Percentiles rank a stretch among this genome's conserved stretches.
phyloP scores from a whole-genome alignment of 345 rosid species.

The Melaleuca quinquenervia region DNA sequence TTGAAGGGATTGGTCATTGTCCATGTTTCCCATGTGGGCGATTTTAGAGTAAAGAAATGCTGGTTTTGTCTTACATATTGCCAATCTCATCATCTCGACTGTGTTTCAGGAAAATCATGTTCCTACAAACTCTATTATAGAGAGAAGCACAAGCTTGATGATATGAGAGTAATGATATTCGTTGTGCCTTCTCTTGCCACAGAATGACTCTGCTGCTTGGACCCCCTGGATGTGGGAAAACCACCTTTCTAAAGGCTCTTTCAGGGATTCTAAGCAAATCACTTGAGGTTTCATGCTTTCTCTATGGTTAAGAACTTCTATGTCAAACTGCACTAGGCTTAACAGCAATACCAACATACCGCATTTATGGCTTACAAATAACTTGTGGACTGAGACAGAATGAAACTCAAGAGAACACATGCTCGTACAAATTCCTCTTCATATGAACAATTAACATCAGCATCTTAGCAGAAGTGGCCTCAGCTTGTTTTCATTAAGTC shows the following conservation, averaged over 20 bases:
- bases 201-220: constrained; percentile 68
- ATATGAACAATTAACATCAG: not conserved
- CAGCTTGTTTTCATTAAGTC: not conserved
- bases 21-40: not conserved
- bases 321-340: not conserved
- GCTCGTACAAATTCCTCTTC: not conserved
- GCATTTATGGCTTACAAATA: not conserved
- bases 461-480: not conserved
- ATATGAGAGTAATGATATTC: not conserved
- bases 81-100: not conserved
- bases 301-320: not conserved
- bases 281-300: constrained; percentile 28
- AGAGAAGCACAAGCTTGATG: not conserved
- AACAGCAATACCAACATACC: not conserved
- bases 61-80: not conserved
- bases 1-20: not conserved
- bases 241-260: constrained; percentile 49
- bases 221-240: constrained; percentile 80
- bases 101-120: not conserved
- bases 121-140: not conserved
- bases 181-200: not conserved
- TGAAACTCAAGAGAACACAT: not conserved
- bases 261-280: constrained; percentile 42
- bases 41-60: not conserved
- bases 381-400: not conserved